Evolutionary conservation across 768 basidiomycete genomes (phyloP).

Genomic region (Suillus plorans): DNA sequence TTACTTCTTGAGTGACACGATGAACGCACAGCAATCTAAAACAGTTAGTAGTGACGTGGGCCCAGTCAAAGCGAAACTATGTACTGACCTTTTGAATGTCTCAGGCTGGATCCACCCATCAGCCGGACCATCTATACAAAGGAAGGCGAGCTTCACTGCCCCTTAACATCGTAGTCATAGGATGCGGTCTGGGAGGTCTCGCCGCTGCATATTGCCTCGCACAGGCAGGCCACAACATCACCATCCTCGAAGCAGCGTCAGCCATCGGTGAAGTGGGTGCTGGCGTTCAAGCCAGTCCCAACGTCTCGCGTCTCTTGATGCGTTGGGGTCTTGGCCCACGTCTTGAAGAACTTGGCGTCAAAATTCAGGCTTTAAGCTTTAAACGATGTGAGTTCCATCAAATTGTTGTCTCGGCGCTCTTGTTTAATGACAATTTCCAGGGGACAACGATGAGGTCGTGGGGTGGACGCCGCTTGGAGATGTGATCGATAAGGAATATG

Average conservation of each 20-base stretch:
- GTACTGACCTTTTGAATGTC: neutral
- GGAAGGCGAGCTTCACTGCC: slow-evolving; percentile 23
- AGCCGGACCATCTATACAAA: slow-evolving; percentile 20
- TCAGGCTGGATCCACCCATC: neutral
- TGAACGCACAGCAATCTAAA: neutral
- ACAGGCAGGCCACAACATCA: slow-evolving; percentile 48
- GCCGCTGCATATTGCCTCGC: slow-evolving; percentile 46
- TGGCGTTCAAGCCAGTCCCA: slow-evolving; percentile 48
- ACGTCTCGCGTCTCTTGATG: slow-evolving; percentile 43
- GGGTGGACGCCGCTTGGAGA: slow-evolving; percentile 38
- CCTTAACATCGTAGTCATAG: slow-evolving; percentile 44
- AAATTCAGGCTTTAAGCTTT: slow-evolving; percentile 39
- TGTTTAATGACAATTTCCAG: slow-evolving; percentile 10
- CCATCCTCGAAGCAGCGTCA: slow-evolving; percentile 45
- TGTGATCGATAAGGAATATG: slow-evolving; percentile 31
- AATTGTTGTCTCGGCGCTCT: no score
- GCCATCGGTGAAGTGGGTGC: slow-evolving; percentile 47
- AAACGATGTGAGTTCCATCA: slow-evolving; percentile 38
- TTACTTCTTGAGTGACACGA: neutral
- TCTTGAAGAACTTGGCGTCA: slow-evolving; percentile 37
- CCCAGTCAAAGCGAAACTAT: neutral
- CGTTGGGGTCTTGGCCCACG: slow-evolving; percentile 50
- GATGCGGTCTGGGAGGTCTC: slow-evolving; percentile 54
- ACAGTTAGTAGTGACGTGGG: neutral
- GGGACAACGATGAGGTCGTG: slow-evolving; percentile 34